Evolutionary conservation across 306 rosid genomes (phyloP).

Genomic region (Cyclanthera cordifolia): DNA sequence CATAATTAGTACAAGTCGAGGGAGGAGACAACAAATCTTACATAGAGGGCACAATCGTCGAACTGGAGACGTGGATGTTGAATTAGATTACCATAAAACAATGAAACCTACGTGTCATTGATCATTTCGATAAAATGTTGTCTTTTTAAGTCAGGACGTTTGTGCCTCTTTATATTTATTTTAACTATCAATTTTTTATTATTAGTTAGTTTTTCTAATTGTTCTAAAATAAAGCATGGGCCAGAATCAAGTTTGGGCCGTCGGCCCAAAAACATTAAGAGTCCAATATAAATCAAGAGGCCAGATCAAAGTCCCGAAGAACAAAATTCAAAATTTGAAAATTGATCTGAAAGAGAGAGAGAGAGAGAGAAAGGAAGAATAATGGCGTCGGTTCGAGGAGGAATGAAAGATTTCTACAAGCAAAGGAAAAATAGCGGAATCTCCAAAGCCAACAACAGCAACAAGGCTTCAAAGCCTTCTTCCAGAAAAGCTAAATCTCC

Average conservation of each 20-base stretch:
- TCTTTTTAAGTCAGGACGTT: too few relatives aligned
- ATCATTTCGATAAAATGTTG: too few relatives aligned
- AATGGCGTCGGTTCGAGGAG: slow-evolving; percentile 30
- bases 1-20: too few relatives aligned
- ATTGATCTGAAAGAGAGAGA: slow-evolving; percentile 8
- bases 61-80: too few relatives aligned
- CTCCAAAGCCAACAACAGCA: neutral
- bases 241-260: neutral
- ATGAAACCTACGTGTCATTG: too few relatives aligned
- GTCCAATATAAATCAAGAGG: neutral
- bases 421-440: slow-evolving; percentile 34
- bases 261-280: neutral
- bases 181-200: too few relatives aligned
- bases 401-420: slow-evolving; percentile 39
- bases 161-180: too few relatives aligned
- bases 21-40: too few relatives aligned
- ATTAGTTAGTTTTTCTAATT: too few relatives aligned
- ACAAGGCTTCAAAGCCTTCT: slow-evolving; percentile 16
- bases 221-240: neutral
- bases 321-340: slow-evolving; percentile 24
- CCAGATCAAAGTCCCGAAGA: neutral
- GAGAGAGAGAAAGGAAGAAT: too few relatives aligned
- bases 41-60: too few relatives aligned
- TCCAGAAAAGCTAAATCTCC: slow-evolving; percentile 21
- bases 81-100: too few relatives aligned